Evolutionary conservation across 75 land plant species (phyloP).

Genomic region (Pinus taeda): DNA sequence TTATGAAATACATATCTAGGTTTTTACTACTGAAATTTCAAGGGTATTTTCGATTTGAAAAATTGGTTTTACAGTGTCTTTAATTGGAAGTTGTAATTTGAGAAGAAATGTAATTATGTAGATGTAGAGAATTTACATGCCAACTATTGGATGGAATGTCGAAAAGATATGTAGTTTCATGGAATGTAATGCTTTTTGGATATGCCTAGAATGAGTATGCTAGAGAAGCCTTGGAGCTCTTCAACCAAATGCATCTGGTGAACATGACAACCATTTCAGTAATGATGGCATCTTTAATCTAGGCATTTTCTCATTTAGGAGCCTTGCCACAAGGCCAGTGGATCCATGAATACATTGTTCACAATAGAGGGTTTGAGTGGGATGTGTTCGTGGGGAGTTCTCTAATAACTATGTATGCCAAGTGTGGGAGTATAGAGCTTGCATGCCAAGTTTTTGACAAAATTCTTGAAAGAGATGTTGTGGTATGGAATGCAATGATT

Average conservation of each 20-base stretch:
- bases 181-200: constrained; percentile 63
- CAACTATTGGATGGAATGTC: constrained; percentile 17
- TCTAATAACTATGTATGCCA: constrained; percentile 52
- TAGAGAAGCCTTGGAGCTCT: constrained; percentile 31
- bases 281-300: constrained; percentile 45
- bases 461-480: constrained; percentile 30
- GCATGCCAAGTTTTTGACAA: constrained; percentile 41
- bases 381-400: constrained; percentile 24
- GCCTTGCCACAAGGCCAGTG: constrained; percentile 41
- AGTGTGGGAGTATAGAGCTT: constrained; percentile 43
- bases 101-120: neutral
- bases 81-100: no score
- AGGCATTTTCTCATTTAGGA: constrained; percentile 48
- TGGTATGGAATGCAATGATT: constrained; percentile 69
- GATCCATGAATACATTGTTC: constrained; percentile 34
- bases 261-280: constrained; percentile 35
- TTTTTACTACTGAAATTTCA: no score
- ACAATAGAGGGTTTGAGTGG: constrained; percentile 17
- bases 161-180: constrained; percentile 51
- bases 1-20: no score
- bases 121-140: neutral
- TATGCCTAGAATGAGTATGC: constrained; percentile 40
- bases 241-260: constrained; percentile 34
- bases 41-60: no score
- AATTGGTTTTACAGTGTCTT: no score